Evolutionary conservation across 306 rosid species (phyloP).

Genomic region (Alnus glutinosa): DNA sequence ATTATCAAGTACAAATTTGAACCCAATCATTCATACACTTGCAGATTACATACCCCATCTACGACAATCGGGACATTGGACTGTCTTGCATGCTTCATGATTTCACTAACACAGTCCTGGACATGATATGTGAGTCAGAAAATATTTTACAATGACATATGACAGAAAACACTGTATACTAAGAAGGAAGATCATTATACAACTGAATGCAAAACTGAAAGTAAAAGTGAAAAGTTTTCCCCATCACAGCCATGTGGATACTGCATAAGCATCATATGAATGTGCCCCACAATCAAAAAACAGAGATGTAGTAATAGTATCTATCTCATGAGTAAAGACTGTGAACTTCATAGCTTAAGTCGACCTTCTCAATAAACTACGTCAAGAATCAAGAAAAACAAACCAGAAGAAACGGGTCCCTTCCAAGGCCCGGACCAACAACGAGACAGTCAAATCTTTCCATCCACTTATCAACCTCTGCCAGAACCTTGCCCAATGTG

Average conservation of each 20-base stretch:
- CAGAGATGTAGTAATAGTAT: background rate
- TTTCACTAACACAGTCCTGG: conserved; percentile 78
- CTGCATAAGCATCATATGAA: background rate
- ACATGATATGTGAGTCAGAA: conserved; percentile 32
- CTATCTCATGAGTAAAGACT: conserved; percentile 13
- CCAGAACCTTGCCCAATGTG: conserved; percentile 57
- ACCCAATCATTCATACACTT: background rate
- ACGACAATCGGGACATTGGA: conserved; percentile 67
- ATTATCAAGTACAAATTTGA: conserved; percentile 14
- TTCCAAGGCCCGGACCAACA: conserved; percentile 96
- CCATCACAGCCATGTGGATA: background rate
- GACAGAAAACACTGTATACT: conserved; percentile 5
- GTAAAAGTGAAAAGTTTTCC: background rate
- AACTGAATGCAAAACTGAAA: background rate
- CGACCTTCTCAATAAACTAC: conserved; percentile 13
- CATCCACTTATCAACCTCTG: conserved; percentile 81
- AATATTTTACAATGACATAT: conserved; percentile 17
- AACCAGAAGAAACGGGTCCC: conserved; percentile 88
- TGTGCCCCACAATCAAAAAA: background rate
- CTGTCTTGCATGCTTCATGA: conserved; percentile 74
- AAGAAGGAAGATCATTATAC: conserved; percentile 5
- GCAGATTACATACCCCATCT: conserved; percentile 71
- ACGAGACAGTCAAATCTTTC: conserved; percentile 91
- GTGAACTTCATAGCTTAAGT: conserved; percentile 13
- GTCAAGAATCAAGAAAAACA: conserved; percentile 25